phyloP scores from a whole-genome alignment of 768 basidiomycete genomes.

The Auricularia auricula-judae region DNA sequence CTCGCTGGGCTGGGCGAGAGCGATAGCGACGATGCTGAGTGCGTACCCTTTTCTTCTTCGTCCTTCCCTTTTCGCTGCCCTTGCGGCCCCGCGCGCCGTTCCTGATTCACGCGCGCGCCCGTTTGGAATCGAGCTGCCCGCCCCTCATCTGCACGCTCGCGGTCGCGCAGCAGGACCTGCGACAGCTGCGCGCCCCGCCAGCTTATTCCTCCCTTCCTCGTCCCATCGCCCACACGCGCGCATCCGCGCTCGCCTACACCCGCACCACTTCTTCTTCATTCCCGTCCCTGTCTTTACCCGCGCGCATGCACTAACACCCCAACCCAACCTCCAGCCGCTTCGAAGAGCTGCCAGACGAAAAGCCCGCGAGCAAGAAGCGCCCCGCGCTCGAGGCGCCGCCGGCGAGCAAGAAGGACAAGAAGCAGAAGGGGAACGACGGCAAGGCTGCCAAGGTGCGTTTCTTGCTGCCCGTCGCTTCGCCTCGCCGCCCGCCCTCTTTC shows the following conservation, averaged over 20 bases:
- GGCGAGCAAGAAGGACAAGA: constrained; percentile 61
- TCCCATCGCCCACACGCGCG: no score
- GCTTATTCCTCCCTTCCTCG: no score
- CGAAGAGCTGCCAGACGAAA: constrained; percentile 51
- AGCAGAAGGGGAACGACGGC: constrained; percentile 55
- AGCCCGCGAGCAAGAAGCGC: constrained; percentile 43
- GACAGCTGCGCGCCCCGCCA: no score
- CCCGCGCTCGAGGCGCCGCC: constrained; percentile 46
- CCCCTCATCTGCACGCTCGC: no score
- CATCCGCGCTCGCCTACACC: no score
- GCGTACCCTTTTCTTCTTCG: constrained; percentile 20
- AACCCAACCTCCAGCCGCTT: constrained; percentile 41
- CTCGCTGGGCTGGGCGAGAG: constrained; percentile 28
- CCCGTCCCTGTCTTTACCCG: not conserved
- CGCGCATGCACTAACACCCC: not conserved
- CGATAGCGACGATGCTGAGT: constrained; percentile 28
- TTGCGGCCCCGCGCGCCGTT: no score
- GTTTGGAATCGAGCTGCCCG: no score
- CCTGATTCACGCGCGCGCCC: no score
- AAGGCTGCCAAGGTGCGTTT: constrained; percentile 17
- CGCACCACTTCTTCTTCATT: not conserved
- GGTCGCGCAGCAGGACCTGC: no score
- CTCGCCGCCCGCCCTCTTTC: no score
- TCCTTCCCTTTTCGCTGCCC: constrained; percentile 23
- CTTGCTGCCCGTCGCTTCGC: no score